phyloP scores from a whole-genome alignment of 106 monocot genomes.

The Dactylorhiza incarnata region DNA sequence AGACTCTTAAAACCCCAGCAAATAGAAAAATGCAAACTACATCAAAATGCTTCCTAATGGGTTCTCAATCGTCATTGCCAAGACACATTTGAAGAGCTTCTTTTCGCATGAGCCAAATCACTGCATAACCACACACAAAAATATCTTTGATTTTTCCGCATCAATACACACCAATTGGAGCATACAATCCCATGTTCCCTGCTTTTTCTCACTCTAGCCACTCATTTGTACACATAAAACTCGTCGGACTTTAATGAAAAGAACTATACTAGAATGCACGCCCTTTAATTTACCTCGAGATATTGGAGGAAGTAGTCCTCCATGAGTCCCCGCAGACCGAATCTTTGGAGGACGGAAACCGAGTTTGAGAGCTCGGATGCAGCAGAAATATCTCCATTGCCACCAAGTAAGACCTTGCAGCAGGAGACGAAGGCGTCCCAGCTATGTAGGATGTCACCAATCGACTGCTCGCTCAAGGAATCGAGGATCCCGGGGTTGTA shows the following conservation, averaged over 20 bases:
- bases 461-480: conserved; percentile 17
- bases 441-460: conserved; percentile 39
- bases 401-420: conserved; percentile 36
- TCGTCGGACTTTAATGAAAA: background rate
- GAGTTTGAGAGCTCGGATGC: conserved; percentile 17
- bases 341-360: conserved; percentile 32
- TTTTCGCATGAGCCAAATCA: no score
- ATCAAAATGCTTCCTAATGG: no score
- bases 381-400: conserved; percentile 24
- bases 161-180: no score
- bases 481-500: conserved; percentile 20
- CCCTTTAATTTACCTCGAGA: conserved; percentile 37
- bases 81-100: no score
- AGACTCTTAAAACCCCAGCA: no score
- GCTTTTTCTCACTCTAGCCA: no score
- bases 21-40: no score
- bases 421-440: conserved; percentile 49
- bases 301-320: conserved; percentile 63
- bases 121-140: no score
- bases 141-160: no score
- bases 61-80: no score
- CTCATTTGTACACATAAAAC: no score
- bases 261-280: background rate
- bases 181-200: no score
- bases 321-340: conserved; percentile 40